Percentiles rank a stretch among this genome's conserved stretches.
Evolutionary conservation across 75 land plant species (phyloP).

Genomic region (Pinus taeda): DNA sequence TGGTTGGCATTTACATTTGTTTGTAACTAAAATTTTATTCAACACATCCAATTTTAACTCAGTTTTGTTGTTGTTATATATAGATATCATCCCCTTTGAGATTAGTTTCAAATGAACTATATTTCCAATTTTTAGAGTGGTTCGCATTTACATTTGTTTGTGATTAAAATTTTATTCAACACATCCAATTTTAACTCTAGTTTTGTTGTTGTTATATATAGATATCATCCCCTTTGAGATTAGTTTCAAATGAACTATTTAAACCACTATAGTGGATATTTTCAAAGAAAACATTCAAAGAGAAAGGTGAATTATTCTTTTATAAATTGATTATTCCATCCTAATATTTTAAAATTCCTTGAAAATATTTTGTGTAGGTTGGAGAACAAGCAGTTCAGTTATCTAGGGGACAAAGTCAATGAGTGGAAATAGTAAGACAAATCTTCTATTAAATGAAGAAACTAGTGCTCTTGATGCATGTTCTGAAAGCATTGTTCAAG

Average conservation of each 20-base stretch:
- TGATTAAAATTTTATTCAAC: too few relatives aligned
- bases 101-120: too few relatives aligned
- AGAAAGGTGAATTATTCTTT: neutral
- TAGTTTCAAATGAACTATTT: neutral
- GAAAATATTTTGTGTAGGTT: conserved; percentile 41
- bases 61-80: neutral
- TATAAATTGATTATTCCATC: neutral
- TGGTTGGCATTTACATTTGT: neutral
- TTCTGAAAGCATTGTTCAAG: conserved; percentile 94
- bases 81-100: neutral
- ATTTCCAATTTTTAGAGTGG: too few relatives aligned
- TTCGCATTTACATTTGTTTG: too few relatives aligned
- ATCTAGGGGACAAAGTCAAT: conserved; percentile 95
- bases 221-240: too few relatives aligned
- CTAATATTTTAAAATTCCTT: neutral
- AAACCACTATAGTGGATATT: neutral
- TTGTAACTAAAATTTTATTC: neutral
- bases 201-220: too few relatives aligned
- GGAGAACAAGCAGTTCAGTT: conserved; percentile 95
- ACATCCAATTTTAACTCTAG: too few relatives aligned
- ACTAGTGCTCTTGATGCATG: conserved; percentile 95
- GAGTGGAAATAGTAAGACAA: conserved; percentile 85
- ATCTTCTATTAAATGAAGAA: conserved; percentile 94
- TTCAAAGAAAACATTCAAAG: neutral
- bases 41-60: neutral